Conservation (phyloP, 352 stramenopile species). For the Phytophthora palmivora region DNA sequence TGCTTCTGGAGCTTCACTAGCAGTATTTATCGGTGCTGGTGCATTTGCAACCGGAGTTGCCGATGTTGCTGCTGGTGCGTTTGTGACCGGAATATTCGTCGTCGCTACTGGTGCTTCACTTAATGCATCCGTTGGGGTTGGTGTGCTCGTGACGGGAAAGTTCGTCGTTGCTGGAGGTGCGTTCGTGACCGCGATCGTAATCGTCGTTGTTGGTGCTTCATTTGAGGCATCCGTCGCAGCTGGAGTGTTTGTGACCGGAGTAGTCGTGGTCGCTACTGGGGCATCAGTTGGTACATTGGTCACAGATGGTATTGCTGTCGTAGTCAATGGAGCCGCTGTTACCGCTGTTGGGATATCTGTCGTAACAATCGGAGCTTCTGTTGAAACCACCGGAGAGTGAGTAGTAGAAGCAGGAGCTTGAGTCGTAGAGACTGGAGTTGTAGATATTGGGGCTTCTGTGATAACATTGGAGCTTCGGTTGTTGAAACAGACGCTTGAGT, state of each 20-base stretch:
- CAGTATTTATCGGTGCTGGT: background rate
- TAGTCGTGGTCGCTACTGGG: background rate
- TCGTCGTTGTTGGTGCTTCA: background rate
- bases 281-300: background rate
- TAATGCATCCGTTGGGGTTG: background rate
- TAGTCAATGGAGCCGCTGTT: constrained; percentile 1
- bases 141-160: no score
- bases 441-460: background rate
- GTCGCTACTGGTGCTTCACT: constrained; percentile 1
- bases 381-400: background rate
- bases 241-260: constrained; percentile 1
- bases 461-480: background rate
- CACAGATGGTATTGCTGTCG: background rate
- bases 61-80: background rate
- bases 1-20: background rate
- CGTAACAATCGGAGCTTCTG: background rate
- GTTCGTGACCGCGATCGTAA: background rate
- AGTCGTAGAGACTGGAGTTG: no score
- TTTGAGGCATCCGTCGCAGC: background rate
- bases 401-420: no score
- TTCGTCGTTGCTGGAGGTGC: constrained; percentile 1
- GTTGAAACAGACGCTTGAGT: background rate
- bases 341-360: background rate
- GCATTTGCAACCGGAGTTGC: background rate
- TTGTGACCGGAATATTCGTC: background rate